A percentile compares a stretch with the other conserved stretches of the same genome.
Conservation (phyloP, 2,329 filamentous ascomycete genomes). For the Aspergillus candidus region DNA sequence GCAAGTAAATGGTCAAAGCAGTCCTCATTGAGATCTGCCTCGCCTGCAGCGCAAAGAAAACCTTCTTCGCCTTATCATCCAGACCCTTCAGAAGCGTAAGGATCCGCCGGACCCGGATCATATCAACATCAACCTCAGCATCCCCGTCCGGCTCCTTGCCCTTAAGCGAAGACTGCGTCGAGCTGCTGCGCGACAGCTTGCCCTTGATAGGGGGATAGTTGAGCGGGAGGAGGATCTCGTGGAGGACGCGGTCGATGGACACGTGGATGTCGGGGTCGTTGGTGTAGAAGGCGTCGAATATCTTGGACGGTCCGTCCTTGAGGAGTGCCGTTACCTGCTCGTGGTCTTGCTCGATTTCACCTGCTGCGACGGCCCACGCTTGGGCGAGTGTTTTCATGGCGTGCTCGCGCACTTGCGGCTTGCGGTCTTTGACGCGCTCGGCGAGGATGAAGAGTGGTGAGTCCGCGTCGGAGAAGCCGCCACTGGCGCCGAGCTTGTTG, state of each 20-base stretch:
- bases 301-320: constrained; percentile 72
- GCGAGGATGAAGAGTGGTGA: constrained; percentile 77
- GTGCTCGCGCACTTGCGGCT: constrained; percentile 71
- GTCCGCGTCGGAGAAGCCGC: constrained; percentile 66
- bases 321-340: constrained; percentile 70
- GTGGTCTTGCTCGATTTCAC: constrained; percentile 77
- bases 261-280: constrained; percentile 84
- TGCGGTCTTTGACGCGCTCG: constrained; percentile 83
- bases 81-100: constrained; percentile 74
- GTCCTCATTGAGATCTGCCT: constrained; percentile 69
- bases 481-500: constrained; percentile 70
- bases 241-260: constrained; percentile 75
- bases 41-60: constrained; percentile 79
- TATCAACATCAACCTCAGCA: constrained; percentile 43
- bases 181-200: constrained; percentile 41
- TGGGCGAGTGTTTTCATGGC: constrained; percentile 78
- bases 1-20: constrained; percentile 69
- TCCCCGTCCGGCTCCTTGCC: constrained; percentile 35
- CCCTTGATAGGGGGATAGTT: constrained; percentile 68
- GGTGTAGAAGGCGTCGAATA: constrained; percentile 82
- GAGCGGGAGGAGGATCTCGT: constrained; percentile 84
- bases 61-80: constrained; percentile 70
- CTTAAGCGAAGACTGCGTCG: constrained; percentile 52
- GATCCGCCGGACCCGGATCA: constrained; percentile 75
- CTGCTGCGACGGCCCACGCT: constrained; percentile 88